phyloP scores from a whole-genome alignment of 106 monocot genomes.

The Apostasia shenzhenica region DNA sequence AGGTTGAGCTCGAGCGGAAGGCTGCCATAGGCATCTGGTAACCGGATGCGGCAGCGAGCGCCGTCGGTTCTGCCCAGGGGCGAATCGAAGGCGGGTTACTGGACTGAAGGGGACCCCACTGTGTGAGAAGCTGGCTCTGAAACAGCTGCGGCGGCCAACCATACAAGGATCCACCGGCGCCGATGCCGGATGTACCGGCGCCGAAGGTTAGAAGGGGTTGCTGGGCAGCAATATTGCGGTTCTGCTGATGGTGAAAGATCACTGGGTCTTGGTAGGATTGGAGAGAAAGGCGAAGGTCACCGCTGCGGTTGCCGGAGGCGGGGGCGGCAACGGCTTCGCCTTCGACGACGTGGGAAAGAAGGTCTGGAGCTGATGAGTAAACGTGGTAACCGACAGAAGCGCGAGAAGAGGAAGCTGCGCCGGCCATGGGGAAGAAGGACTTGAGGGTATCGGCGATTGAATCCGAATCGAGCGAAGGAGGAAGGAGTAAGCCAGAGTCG shows the following conservation, averaged over 20 bases:
- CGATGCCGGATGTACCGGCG: not conserved
- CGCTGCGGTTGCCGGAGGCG: not conserved
- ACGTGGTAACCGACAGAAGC: too few relatives aligned
- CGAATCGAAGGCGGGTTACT: conserved; percentile 32
- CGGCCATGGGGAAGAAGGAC: not conserved
- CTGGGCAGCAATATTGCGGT: not conserved
- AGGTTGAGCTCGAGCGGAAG: too few relatives aligned
- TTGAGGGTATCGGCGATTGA: not conserved
- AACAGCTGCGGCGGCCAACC: conserved; percentile 21
- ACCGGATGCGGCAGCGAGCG: too few relatives aligned
- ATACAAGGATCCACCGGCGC: conserved; percentile 20
- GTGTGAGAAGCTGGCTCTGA: conserved; percentile 19
- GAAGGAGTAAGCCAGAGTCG: conserved; percentile 1
- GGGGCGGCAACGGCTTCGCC: too few relatives aligned
- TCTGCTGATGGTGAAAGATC: conserved; percentile 9
- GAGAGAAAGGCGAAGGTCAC: conserved; percentile 59
- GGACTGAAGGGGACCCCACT: conserved; percentile 91
- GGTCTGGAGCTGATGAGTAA: too few relatives aligned
- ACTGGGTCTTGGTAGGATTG: conserved; percentile 49
- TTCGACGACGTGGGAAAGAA: too few relatives aligned
- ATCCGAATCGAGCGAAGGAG: not conserved
- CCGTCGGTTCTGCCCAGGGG: conserved; percentile 31
- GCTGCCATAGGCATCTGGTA: too few relatives aligned
- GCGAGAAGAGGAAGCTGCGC: too few relatives aligned
- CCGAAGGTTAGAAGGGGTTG: conserved; percentile 12